Base-by-base conservation (phyloP, 495 filamentous ascomycete species). In the Penicillium lividum region DNA sequence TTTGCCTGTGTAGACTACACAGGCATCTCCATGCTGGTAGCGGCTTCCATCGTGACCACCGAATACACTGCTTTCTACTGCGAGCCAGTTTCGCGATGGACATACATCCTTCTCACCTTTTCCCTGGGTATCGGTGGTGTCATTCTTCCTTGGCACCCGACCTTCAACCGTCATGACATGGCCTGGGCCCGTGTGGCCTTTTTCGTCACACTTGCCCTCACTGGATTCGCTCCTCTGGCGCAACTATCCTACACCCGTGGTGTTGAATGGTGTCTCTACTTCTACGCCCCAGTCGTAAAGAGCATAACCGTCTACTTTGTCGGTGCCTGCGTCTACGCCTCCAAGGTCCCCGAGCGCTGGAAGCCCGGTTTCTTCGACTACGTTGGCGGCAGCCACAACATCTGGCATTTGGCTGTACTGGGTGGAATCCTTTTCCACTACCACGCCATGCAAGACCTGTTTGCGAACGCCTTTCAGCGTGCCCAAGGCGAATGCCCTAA, bases 41-140 rank as follows among this genome's bases (percentile, higher is more conserved):
- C 94, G 8, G 90, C 94, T 25, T 96, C 91, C 43, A 98, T 99
- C 74, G 93, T 98, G 85, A 97, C 94, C 4, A 96, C 91, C 53
- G 94, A 99, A 70, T 98, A 97, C 74, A 97, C 95, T 5, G 94
- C 93, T 36, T 98, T 99, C 74, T 98, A 99, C 72, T 96, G 93
- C 73, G 95, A 99, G 61, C 93, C 94, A 7, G 68, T 88, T 34
- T 91, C 88, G 56, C 90, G 92, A 33, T 95, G 89, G 84, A 77
- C 85, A 29, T 98, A 97, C 76, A 93, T 99, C 70, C 74, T 82
- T 42, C 79, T 88, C 18, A 98, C 94, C 7, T 86, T 90, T 62
- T 71, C 86, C 16, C 81, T 99, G 15, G 93, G 94, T 28, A 76
- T 96, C 56, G 90, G 85, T 51, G 94, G 94, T 29, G 89, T 93